phyloP scores from a whole-genome alignment of 345 rosid genomes.

The Citropsis articulata region DNA sequence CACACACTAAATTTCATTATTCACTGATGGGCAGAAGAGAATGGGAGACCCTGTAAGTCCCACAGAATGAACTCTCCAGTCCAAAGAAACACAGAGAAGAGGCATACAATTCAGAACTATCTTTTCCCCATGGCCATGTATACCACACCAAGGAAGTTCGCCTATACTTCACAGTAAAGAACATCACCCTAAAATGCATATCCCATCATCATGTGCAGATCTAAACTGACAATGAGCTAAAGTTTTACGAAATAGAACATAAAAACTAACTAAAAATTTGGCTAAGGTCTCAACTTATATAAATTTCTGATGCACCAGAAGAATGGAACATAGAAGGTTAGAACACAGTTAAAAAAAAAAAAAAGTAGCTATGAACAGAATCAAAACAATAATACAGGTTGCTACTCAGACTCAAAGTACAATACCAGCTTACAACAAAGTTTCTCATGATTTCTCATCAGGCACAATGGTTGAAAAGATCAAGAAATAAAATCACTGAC shows the following conservation, averaged over 20 bases:
- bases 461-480: conserved; percentile 5
- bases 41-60: neutral
- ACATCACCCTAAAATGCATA: neutral
- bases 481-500: conserved; percentile 4
- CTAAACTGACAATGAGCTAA: neutral
- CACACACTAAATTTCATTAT: neutral
- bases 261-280: neutral
- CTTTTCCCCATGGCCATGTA: neutral
- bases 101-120: neutral
- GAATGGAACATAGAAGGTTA: neutral
- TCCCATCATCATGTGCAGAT: neutral
- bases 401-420: neutral
- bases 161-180: neutral
- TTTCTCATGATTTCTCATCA: conserved; percentile 10
- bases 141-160: neutral
- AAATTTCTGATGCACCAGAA: conserved; percentile 8
- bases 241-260: neutral
- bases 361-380: neutral
- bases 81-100: neutral
- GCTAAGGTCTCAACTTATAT: neutral
- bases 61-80: neutral
- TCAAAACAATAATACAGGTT: neutral
- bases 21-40: neutral
- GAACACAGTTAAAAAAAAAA: neutral
- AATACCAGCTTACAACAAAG: neutral